phyloP scores from a whole-genome alignment of 768 basidiomycete genomes.

The Hygrocybe coccinea region DNA sequence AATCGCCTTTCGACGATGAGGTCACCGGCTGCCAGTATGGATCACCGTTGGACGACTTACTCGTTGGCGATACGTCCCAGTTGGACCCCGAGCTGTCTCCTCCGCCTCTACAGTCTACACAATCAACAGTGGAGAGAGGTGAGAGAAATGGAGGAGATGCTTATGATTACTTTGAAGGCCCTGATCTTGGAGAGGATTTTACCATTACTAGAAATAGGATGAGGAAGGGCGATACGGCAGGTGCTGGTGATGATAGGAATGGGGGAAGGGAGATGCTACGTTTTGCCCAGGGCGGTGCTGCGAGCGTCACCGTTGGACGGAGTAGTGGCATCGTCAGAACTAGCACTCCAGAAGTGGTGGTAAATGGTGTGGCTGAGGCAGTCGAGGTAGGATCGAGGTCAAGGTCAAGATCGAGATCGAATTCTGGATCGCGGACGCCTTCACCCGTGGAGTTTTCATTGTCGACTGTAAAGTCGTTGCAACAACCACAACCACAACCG shows the following conservation, averaged over 20 bases:
- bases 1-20: conserved; percentile 7
- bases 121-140: neutral
- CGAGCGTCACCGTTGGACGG: conserved; percentile 9
- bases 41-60: neutral
- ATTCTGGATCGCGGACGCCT: conserved; percentile 41
- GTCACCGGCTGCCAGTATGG: neutral
- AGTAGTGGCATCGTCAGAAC: neutral
- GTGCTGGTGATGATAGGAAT: conserved; percentile 5
- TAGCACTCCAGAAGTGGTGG: neutral
- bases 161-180: conserved; percentile 57
- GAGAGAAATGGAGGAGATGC: conserved; percentile 31
- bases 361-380: conserved; percentile 23
- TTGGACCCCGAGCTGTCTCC: no score
- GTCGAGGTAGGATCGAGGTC: no score
- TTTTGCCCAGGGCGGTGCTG: conserved; percentile 10
- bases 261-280: neutral
- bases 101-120: no score
- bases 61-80: neutral
- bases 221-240: conserved; percentile 9
- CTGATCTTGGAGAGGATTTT: conserved; percentile 53
- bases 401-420: conserved; percentile 25
- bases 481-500: no score
- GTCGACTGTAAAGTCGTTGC: conserved; percentile 13
- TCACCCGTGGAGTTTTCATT: conserved; percentile 22
- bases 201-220: conserved; percentile 23